These are phyloP conservation scores for Tolypocladium ovalisporum DNA, from an alignment of 2,329 filamentous ascomycete species.

Conservation along the genomic window DNA sequence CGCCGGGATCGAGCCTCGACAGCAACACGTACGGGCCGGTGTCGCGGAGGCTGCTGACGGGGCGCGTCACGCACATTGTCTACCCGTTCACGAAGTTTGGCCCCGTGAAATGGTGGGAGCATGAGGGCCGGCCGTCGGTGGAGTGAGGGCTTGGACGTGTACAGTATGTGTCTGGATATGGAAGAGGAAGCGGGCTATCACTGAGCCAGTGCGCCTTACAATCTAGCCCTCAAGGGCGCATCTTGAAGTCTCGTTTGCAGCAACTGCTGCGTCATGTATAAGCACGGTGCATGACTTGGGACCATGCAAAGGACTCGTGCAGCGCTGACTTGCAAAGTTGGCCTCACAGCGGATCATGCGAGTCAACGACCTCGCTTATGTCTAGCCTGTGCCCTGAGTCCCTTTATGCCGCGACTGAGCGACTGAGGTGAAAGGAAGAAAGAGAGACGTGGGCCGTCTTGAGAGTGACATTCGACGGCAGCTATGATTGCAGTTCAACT, in stretches of 20 bases:
- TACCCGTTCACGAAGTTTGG: constrained; percentile 55
- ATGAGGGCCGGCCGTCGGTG: constrained; percentile 16
- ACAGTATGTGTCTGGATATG: not conserved
- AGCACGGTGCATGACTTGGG: no score
- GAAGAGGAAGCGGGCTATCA: not conserved
- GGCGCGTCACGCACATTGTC: constrained; percentile 61
- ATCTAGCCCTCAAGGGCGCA: not conserved
- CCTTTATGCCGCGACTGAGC: no score
- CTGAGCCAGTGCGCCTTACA: not conserved
- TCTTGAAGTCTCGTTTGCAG: not conserved
- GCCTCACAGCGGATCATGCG: no score
- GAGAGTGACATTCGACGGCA: no score
- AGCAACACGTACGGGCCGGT: constrained; percentile 88
- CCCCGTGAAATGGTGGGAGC: constrained; percentile 46
- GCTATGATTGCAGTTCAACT: no score
- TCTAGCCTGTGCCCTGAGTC: no score
- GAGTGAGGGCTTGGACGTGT: not conserved
- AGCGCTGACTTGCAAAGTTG: no score
- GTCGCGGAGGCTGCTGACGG: constrained; percentile 62
- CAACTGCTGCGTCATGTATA: no score
- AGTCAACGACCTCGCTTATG: no score
- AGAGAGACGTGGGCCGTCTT: no score
- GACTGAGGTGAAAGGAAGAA: no score
- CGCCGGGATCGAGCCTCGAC: constrained; percentile 59
- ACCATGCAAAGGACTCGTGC: no score